These are phyloP conservation scores for Sporothrix schenckii DNA, from an alignment of 2,329 filamentous ascomycete genomes.

Conservation along the genomic window DNA sequence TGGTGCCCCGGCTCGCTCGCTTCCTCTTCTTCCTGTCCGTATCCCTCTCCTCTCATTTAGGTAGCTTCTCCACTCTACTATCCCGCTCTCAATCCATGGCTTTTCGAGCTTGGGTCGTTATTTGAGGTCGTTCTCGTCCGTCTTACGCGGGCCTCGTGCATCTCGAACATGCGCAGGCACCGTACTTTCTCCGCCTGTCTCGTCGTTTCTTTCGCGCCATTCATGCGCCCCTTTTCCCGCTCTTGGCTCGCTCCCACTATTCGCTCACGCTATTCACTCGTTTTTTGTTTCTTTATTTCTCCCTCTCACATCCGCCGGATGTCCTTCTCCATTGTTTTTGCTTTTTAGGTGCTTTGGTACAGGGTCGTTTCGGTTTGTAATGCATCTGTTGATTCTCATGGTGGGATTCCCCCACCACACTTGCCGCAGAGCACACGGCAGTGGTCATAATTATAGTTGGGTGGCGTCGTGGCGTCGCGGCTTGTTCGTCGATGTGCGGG, in stretches of 20 bases:
- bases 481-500: conserved; percentile 14
- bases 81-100: not conserved
- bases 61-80: conserved; percentile 11
- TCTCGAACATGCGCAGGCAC: conserved; percentile 14
- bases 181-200: conserved; percentile 13
- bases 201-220: conserved; percentile 25
- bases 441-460: conserved; percentile 13
- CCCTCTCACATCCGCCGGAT: not conserved
- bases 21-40: conserved; percentile 2
- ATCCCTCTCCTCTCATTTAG: conserved; percentile 1
- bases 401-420: conserved; percentile 7
- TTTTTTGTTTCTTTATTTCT: not conserved
- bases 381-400: conserved; percentile 20
- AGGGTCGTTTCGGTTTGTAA: not conserved
- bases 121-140: not conserved
- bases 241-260: not conserved
- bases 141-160: conserved; percentile 17
- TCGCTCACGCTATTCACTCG: not conserved
- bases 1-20: conserved; percentile 11
- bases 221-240: conserved; percentile 3
- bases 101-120: not conserved
- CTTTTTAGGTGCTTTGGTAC: not conserved
- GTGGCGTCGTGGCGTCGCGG: conserved; percentile 10
- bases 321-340: conserved; percentile 3
- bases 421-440: conserved; percentile 20